Evolutionary conservation across 2,329 filamentous ascomycete genomes (phyloP), one percentile per base, ranked within the genome.

Genomic region (Hypoxylon sp.): DNA sequence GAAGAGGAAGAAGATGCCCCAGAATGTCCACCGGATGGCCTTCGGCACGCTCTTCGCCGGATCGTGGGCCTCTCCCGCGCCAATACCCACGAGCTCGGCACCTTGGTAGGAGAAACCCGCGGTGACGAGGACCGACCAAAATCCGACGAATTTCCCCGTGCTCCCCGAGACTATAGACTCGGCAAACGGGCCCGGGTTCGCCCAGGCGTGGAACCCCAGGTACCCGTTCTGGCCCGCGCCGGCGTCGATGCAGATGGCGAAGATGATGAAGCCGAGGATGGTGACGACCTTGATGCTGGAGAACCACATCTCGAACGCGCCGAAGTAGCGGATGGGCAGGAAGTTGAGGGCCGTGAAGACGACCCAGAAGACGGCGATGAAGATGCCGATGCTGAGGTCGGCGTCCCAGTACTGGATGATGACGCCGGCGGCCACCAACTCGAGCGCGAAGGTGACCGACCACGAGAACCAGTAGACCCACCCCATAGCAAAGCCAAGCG

Each of bases 391-490:
- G 71, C 81, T 88, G 61, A 93, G 77, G 19, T 76, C 74, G 1
- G 79, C 66, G 58, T 87, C 82, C 91, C 91, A 93, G 76, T 90
- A 93, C 74, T 92, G 87, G 65, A 93, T 91, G 58, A 93, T 90
- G 49, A 93, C 79, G 4, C 89, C 90, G 1, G 89, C 87, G 0
- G 89, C 89, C 0, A 87, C 91, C 39, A 93, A 81, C 73, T 94
- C 91, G 7, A 93, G 84, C 0, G 90, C 89, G 69, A 87, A 91
- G 0, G 90, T 92, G 59, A 90, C 87, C 17, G 87, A 83, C 89
- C 78, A 94, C 37, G 85, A 89, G 73, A 93, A 93, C 89, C 89
- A 94, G 78, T 94, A 94, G 62, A 92, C 88, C 91, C 91, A 94
- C 19, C 91, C 91, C 84, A 93, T 90, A 19, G 90, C 84, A 71